Base-by-base conservation (phyloP, 2,329 filamentous ascomycete species). In the Alternaria sp. region DNA sequence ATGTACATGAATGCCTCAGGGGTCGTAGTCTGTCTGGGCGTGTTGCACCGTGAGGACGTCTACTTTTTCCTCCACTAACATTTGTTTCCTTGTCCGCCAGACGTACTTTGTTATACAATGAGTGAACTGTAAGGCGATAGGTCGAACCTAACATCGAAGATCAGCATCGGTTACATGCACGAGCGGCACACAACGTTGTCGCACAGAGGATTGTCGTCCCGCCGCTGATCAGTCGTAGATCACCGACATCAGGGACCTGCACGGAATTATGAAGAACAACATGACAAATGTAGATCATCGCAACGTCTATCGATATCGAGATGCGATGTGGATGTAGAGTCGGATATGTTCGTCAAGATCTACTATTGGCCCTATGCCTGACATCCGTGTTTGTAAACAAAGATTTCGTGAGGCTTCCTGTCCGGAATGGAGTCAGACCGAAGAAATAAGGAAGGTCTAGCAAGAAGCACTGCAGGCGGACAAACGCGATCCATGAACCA, bases 141-240 rank as follows among this genome's bases (percentile, higher is more conserved):
- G 26, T 24, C 8, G 30, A 39, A 28, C 14, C 12, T 36, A 44
- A 43, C n/a, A 51, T 39, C 5, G n/a, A 6, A 38, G 20, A 20
- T 6, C 48, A 46, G 14, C 22, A 16, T 44, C 48, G 32, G 20
- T 22, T 7, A 43, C 39, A 18, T 44, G 22, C n/a, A 47, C 47
- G 39, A 38, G 42, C 39, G 24, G 24, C 28, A 53, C 18, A 38
- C 30, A 36, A 39, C 26, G 30, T 46, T 24, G 39, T 38, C 42
- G 48, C 32, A 52, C 46, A 38, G 30, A 49, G 16, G 30, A 28
- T 43, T 34, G 22, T 4, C 30, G 30, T 28, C 22, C 39, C 30
- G 38, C 28, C 32, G 38, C 39, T 43, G 47, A 57, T 57, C 47
- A 52, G 34, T 42, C 18, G 30, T 5, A 52, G 30, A 49, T 49